phyloP scores from a whole-genome alignment of 768 basidiomycete genomes.

The Pleurotus salmoneostramineus region DNA sequence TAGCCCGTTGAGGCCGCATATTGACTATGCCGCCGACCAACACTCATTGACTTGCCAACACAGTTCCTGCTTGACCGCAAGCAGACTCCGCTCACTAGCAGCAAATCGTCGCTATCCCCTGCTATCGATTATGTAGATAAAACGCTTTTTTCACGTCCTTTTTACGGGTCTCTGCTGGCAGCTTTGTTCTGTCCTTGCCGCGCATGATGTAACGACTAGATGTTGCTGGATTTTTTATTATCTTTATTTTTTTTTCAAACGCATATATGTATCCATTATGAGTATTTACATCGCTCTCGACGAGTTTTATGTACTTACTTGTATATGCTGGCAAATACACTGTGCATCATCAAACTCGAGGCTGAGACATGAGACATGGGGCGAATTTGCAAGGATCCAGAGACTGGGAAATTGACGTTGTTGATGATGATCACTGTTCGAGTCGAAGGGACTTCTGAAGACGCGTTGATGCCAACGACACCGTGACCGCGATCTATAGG shows the following conservation, averaged over 20 bases:
- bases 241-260: neutral
- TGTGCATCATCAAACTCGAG: too few relatives aligned
- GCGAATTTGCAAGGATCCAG: too few relatives aligned
- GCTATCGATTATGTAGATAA: conserved; percentile 3
- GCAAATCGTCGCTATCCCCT: neutral
- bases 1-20: neutral
- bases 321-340: conserved; percentile 6
- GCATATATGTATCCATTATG: conserved; percentile 3
- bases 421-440: too few relatives aligned
- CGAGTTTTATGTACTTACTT: conserved; percentile 4
- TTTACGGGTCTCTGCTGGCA: conserved; percentile 6
- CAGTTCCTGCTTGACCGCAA: conserved; percentile 2
- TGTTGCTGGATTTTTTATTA: neutral
- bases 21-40: conserved; percentile 9
- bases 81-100: conserved; percentile 5
- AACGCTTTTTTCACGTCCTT: neutral
- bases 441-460: too few relatives aligned
- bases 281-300: conserved; percentile 5
- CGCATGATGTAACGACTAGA: conserved; percentile 6
- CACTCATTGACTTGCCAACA: conserved; percentile 8
- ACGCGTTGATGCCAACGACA: too few relatives aligned
- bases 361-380: too few relatives aligned
- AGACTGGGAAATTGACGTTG: too few relatives aligned
- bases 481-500: too few relatives aligned
- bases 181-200: conserved; percentile 1